Base-by-base conservation (phyloP, 2,329 filamentous ascomycete species). In the Cladophialophora chaetospira region DNA sequence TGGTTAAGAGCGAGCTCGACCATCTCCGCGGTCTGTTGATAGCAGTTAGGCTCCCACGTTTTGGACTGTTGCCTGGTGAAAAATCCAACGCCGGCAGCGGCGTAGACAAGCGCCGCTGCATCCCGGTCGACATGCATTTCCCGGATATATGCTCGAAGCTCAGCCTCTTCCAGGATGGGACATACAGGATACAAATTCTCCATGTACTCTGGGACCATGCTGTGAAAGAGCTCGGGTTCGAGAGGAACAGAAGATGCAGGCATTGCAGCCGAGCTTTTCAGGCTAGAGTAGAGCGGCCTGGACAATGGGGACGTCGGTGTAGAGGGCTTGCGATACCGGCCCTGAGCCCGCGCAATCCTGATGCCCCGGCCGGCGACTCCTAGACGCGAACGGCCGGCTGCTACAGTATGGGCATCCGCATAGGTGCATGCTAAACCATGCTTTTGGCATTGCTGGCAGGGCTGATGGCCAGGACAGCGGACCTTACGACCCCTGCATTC, bases 111-210 rank as follows among this genome's bases (percentile, higher is more conserved):
- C 0, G 76, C 73, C 8, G 69, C 69, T 1, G 71, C 68, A 26
- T 75, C 74, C 29, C 66, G 65, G 25, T 73, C 70, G 1, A 63
- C 61, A 46, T 73, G 65, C 73, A 79, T 78, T 2, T 63, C 60
- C 11, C 35, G 5, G 29, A 49, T 36, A 5, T 33, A 10, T 10
- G 29, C 28, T 25, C 64, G 55, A 11, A 79, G 65, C 55, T 79
- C 77, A 8, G 66, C 62, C 25, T 73, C 72, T 1, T 72, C 66
- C 50, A 80, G 72, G 54, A 80, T 71, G 4, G 77, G 77, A 40
- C 76, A 74, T 36, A 79, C 73, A 1, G 77, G 77, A 60, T 78
- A 80, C 13, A 79, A 75, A 15, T 71, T 71, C 25, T 68, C 63
- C 61, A 74, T 69, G 53, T 78, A 79, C 44, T 77, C 72, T 13